Base-by-base conservation (phyloP, 495 filamentous ascomycete species). In the Aspergillus carlsbadensis region DNA sequence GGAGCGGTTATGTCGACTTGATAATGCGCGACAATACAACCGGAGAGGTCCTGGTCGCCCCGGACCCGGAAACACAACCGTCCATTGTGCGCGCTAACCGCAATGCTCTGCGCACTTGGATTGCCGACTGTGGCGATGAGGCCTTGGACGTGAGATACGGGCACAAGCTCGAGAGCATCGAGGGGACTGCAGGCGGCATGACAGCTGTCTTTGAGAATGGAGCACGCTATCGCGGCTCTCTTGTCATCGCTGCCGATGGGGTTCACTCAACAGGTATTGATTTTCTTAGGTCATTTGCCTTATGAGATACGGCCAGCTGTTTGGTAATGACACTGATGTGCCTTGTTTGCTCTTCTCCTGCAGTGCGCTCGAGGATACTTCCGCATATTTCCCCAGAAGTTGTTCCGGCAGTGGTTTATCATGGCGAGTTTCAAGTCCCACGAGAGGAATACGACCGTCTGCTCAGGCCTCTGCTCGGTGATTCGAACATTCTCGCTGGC, bases 151-250 rank as follows among this genome's bases (percentile, higher is more conserved):
- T 45, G 6, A 24, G 42, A 24, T 45, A 45, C 21, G 15, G 42
- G 0, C 42, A 45, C 21, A 18, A 22, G 17, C 24, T 45, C 17
- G 10, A 3, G 21, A 20, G 11, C 17, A 14, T 45, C 13, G 42
- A 45, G 0, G 42, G 42, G 0, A 1, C 6, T 1, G 1, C 24
- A 22, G 42, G 42, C 17, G 42, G 24, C 14, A 22, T 45, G 17
- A 45, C 42, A 22, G 42, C 24, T 22, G 42, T 21, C 17, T 45
- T 45, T 45, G 42, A 45, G 18, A 45, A 45, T 45, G 42, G 42
- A 22, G 42, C 42, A 22, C 18, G 17, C 6, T 45, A 45, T 45
- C 42, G 42, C 17, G 42, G 42, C 17, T 18, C 10, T 6, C 18
- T 45, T 10, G 42, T 45, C 24, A 22, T 45, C 24, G 42, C 42